phyloP scores from a whole-genome alignment of 345 rosid genomes.

The Eucalyptus rudis region DNA sequence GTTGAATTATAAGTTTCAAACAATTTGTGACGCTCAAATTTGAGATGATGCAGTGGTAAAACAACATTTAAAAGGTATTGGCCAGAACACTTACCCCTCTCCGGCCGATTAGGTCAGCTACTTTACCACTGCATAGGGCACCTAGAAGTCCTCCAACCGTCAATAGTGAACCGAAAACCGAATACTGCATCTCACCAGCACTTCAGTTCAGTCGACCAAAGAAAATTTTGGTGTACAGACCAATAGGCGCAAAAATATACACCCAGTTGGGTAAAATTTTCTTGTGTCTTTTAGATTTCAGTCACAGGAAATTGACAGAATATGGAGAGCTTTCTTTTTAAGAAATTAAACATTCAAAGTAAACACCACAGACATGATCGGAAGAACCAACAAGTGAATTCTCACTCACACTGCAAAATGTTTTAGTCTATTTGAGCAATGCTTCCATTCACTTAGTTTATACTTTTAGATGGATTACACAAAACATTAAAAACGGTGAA shows the following conservation, averaged over 20 bases:
- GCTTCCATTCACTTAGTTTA: not conserved
- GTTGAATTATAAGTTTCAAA: not conserved
- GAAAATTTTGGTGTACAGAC: not conserved
- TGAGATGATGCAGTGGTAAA: not conserved
- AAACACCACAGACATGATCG: not conserved
- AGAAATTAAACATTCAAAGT: not conserved
- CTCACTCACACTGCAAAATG: not conserved
- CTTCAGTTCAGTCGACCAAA: not conserved
- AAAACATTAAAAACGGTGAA: not conserved
- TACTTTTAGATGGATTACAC: not conserved
- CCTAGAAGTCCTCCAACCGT: constrained; percentile 52
- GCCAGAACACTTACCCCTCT: constrained; percentile 13
- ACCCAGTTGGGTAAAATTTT: not conserved
- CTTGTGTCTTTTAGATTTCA: fast-evolving
- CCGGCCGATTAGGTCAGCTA: constrained; percentile 30
- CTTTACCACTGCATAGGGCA: constrained; percentile 27
- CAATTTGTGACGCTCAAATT: not conserved
- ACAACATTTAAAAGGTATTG: not conserved
- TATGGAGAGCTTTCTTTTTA: not conserved
- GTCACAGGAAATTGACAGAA: not conserved
- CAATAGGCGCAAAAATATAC: not conserved
- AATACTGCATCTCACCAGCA: constrained; percentile 17
- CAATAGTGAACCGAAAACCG: constrained; percentile 43
- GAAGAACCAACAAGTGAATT: not conserved
- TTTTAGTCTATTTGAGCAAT: not conserved